Base-by-base conservation (phyloP, 2,329 filamentous ascomycete genomes). In the Biscogniauxia sp. region DNA sequence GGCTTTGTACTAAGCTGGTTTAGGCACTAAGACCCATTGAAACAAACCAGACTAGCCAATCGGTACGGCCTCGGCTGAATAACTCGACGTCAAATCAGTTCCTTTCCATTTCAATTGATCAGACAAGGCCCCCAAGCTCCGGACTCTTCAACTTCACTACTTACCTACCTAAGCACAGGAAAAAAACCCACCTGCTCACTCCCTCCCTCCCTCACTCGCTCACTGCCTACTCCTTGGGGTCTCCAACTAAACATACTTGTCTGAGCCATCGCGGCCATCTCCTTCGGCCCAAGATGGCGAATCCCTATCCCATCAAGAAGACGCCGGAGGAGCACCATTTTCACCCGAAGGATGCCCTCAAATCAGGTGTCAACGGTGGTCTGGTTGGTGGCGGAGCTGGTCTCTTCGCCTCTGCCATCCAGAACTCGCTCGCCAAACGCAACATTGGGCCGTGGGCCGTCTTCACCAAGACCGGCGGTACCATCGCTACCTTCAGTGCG, bases 361-460 rank as follows among this genome's bases (percentile, higher is more conserved):
- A 84, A 66, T 82, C 84, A 65, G 84, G 88, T 55, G 78, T 88
- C 73, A 87, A 85, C 74, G 86, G 87, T 63, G 85, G 84, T 50
- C 71, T 88, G 65, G 77, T 92, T 69, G 88, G 88, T 63, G 87
- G 87, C 71, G 79, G 80, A 61, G 84, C 84, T 62, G 93, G 93
- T 70, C 79, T 90, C 73, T 83, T 92, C 76, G 75, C 90, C 62
- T 89, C 92, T 55, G 88, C 90, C 58, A 83, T 96, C 67, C 91
- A 93, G 80, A 98, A 96, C 81, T 92, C 93, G 61, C 84, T 97
- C 69, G 84, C 88, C 58, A 93, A 88, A 80, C 84, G 86, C 74
- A 97, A 97, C 76, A 82, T 95, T 67, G 92, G 93, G 69, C 84
- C 88, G 64, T 86, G 89, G 80, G 90, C 91, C 68, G 84, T 97